Conservation (phyloP, 2,329 filamentous ascomycete genomes). For the Aspergillus aculeatinus region DNA sequence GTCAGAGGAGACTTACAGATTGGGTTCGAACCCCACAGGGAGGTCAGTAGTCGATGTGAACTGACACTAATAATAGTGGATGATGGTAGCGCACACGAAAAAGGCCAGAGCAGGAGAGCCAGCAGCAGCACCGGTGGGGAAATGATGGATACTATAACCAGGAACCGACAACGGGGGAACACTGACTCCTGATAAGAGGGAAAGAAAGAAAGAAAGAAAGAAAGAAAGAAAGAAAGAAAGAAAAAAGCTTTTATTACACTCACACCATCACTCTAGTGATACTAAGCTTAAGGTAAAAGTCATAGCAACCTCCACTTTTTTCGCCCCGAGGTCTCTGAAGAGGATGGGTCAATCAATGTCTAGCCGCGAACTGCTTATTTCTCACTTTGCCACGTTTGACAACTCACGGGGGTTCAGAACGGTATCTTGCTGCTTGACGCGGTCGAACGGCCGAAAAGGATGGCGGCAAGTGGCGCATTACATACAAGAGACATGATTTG, state of each 20-base stretch:
- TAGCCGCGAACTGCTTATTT: slow-evolving; percentile 6
- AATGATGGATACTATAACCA: neutral
- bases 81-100: neutral
- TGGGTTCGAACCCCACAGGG: neutral
- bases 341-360: neutral
- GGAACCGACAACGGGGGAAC: neutral
- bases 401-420: slow-evolving; percentile 26
- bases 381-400: slow-evolving; percentile 32
- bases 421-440: slow-evolving; percentile 1
- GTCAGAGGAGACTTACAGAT: slow-evolving; percentile 2
- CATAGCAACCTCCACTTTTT: neutral
- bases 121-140: neutral
- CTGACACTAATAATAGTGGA: neutral
- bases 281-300: neutral
- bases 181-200: neutral
- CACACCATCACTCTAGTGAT: neutral
- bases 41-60: neutral
- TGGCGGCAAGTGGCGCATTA: slow-evolving; percentile 22
- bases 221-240: neutral
- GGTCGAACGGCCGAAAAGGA: slow-evolving; percentile 13
- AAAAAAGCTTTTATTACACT: slow-evolving; percentile 1
- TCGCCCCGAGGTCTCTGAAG: neutral
- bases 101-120: neutral
- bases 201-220: neutral
- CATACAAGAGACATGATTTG: neutral